Evolutionary conservation across 1,284 basidiomycete species (phyloP), one percentile per base, ranked within the genome.

Genomic region (Irpex sp.): DNA sequence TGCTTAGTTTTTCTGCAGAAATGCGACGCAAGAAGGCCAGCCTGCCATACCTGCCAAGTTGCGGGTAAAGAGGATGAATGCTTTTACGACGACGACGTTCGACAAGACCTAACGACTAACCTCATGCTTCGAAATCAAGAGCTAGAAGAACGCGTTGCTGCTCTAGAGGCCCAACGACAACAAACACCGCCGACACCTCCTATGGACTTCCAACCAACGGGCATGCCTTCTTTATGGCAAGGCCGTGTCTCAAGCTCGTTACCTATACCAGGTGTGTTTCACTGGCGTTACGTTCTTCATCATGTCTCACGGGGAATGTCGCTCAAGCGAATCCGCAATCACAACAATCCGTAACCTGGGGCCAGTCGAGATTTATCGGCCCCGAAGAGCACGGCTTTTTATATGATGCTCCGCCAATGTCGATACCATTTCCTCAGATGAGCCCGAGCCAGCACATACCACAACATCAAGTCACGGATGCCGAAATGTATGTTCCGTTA

Each of bases 31-130:
- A 64, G 61, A 8, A 66, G 70, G 11, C 72, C 72, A 0, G 68
- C 57, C 47, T 74, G 72, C 50, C 66, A 68, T 5, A 74, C 71
- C 0, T 74, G 72, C 65, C 64, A 69, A 36, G 60, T 68, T 8
- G 71, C 72, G 1, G 72, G 71, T n/a, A 72, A 71, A 57, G 67
- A 71, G 56, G 59, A 65, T 9, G 69, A 70, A 8, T 74, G 72
- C 63, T 55, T 63, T 11, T 74, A 72, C 60, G 70, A 71, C 49
- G 72, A 73, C 13, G 69, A 67, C 36, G 59, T 66, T 3, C 67
- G 70, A 19, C 66, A 67, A 4, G 67, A 61, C 31, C 43, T 71
- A 19, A 68, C 68, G 0, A 66, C 69, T 31, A 68, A 66, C 0
- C 64, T 73, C 8, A 57, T 72, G 4, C 21, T 63, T 13, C 69